Conservation (phyloP, 257 asterid species). For the Cynanchum wilfordii region DNA sequence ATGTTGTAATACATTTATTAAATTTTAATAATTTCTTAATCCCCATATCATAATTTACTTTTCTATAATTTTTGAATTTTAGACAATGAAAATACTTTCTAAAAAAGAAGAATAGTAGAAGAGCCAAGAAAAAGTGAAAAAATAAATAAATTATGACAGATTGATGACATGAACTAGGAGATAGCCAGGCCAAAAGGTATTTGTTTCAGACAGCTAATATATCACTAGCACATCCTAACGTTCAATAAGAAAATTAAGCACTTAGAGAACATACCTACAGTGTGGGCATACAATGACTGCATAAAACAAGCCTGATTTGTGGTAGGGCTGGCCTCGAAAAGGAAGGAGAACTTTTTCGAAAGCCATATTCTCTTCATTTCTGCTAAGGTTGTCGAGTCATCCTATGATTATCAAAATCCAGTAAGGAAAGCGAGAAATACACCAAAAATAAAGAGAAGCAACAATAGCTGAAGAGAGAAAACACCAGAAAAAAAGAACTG, state of each 20-base stretch:
- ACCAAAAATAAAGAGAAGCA: conserved; percentile 3
- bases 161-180: neutral
- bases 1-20: too few species aligned
- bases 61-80: too few species aligned
- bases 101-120: too few species aligned
- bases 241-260: neutral
- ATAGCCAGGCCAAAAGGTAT: neutral
- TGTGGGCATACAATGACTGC: conserved; percentile 81
- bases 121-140: neutral
- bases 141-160: neutral
- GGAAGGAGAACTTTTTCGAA: conserved; percentile 62
- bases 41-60: too few species aligned
- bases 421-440: neutral
- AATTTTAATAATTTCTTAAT: too few species aligned
- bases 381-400: conserved; percentile 47
- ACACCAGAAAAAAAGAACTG: neutral
- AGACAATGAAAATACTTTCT: too few species aligned
- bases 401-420: conserved; percentile 25
- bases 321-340: conserved; percentile 80
- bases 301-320: conserved; percentile 73
- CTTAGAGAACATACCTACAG: conserved; percentile 39
- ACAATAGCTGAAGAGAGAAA: neutral
- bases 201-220: neutral
- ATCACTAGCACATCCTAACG: neutral
- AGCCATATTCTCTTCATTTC: conserved; percentile 79